These are phyloP conservation scores for Puccinia hordei DNA, from an alignment of 1,284 basidiomycete species.

Conservation along the genomic window DNA sequence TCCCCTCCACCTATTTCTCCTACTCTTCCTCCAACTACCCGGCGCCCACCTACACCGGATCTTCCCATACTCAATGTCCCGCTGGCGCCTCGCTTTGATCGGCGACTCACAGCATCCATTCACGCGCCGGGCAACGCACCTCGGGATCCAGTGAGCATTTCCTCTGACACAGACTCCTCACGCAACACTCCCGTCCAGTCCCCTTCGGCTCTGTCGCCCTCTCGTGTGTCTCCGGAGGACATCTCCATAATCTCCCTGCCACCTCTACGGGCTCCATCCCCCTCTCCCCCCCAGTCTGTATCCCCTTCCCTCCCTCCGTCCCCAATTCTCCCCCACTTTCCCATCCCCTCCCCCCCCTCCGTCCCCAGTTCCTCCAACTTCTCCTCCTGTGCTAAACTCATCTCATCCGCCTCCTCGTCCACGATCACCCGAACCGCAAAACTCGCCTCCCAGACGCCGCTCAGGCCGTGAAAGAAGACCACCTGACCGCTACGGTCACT, in stretches of 20 bases:
- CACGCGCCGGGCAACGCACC: conserved; percentile 2
- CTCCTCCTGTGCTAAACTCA: too few species aligned
- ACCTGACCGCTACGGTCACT: neutral
- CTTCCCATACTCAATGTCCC: neutral
- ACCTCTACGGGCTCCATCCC: neutral
- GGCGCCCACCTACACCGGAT: neutral
- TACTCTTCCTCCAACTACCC: neutral
- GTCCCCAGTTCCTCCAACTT: too few species aligned
- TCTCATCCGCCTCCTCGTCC: too few species aligned
- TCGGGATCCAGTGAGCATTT: neutral
- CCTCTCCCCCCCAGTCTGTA: neutral
- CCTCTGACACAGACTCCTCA: conserved; percentile 8
- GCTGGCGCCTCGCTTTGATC: neutral
- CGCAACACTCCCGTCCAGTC: neutral
- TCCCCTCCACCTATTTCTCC: neutral
- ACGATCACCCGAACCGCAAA: neutral
- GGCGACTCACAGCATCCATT: neutral
- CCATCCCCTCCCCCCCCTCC: too few species aligned
- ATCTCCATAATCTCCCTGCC: conserved; percentile 5
- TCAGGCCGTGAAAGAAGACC: neutral
- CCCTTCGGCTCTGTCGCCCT: neutral
- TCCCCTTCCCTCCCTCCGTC: too few species aligned
- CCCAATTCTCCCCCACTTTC: too few species aligned
- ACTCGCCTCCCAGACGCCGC: neutral
- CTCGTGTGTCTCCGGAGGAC: neutral